These are phyloP conservation scores for Aspergillus costaricaensis DNA, from an alignment of 2,329 filamentous ascomycete genomes.

Conservation along the genomic window DNA sequence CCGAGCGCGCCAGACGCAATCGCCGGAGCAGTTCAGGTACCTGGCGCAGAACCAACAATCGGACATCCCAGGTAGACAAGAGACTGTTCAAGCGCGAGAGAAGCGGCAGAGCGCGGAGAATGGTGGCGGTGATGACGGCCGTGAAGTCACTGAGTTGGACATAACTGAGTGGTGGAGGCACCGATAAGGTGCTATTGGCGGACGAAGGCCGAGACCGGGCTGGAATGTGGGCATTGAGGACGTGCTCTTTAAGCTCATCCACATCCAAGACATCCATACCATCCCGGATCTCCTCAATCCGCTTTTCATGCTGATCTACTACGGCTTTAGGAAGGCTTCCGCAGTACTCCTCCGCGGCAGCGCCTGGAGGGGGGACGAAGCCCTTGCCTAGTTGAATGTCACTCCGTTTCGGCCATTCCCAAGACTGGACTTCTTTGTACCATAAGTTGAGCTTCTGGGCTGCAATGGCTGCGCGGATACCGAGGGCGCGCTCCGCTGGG, in stretches of 20 bases:
- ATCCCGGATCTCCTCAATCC: slow-evolving; percentile 71
- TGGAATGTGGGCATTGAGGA: slow-evolving; percentile 77
- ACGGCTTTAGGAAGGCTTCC: slow-evolving; percentile 69
- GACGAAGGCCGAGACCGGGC: slow-evolving; percentile 58
- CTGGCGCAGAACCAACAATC: slow-evolving; percentile 72
- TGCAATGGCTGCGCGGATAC: slow-evolving; percentile 59
- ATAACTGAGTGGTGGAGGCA: slow-evolving; percentile 52
- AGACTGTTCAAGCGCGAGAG: slow-evolving; percentile 71
- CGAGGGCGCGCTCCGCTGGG: slow-evolving; percentile 58
- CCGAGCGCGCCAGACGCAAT: slow-evolving; percentile 51
- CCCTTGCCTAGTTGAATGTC: slow-evolving; percentile 44
- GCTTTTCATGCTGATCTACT: slow-evolving; percentile 68
- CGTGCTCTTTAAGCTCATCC: slow-evolving; percentile 84
- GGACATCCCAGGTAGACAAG: slow-evolving; percentile 76
- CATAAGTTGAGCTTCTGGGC: slow-evolving; percentile 61
- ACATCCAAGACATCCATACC: slow-evolving; percentile 47
- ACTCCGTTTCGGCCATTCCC: slow-evolving; percentile 56
- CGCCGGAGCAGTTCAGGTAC: slow-evolving; percentile 69
- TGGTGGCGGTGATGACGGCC: slow-evolving; percentile 84
- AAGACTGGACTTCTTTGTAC: slow-evolving; percentile 60
- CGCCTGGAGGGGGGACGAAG: slow-evolving; percentile 38
- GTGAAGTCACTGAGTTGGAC: slow-evolving; percentile 84
- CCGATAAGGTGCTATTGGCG: slow-evolving; percentile 47
- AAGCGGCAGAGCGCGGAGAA: slow-evolving; percentile 83
- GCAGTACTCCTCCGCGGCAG: slow-evolving; percentile 53